Evolutionary conservation across 2,329 filamentous ascomycete genomes (phyloP), one percentile per base, ranked within the genome.

Genomic region (Calonectria honghensis): DNA sequence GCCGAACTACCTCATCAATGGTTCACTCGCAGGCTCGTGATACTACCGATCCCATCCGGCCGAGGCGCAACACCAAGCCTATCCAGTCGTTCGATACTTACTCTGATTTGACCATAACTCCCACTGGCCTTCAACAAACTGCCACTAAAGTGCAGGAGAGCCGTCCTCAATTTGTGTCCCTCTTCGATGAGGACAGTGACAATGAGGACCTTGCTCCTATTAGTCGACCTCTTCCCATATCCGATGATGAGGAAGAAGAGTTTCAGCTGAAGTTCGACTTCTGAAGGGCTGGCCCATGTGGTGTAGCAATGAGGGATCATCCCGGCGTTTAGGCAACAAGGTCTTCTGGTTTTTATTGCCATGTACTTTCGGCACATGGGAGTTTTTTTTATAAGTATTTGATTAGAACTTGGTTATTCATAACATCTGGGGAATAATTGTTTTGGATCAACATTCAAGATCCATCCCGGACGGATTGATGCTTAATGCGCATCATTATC

Each of bases 1-100:
- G 96, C 41, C 91, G 95, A 41, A 87, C 87, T 6, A 87, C 89
- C 6, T 89, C 88, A 1, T 88, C 88, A 0, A 83, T 89, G 52
- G 81, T 90, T 37, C 85, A 86, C 18, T 80, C 75, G 32, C 78
- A 73, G n/a, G 50, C 70, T 67, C 79, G 79, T 13, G 76, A 73
- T 57, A 37, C 67, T 64, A 72, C 61, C 37, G 74, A 78, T 32
- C 54, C 74, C n/a, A 39, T 31, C 18, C 72, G 74, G 24, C 54
- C 78, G 32, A 70, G 70, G 27, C 79, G 74, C 41, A n/a, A 69
- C 6, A 31, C 70, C 10, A 82, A 79, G 32, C 73, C 79, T 3
- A 68, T 70, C 3, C 73, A 74, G 24, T 59, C 73, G 37, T 29
- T 76, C 31, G 75, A 72, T n/a, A 74, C 74, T 24, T 29, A 71